Evolutionary conservation across 2,329 filamentous ascomycete species (phyloP).

Genomic region (Boeremia lycopersici): DNA sequence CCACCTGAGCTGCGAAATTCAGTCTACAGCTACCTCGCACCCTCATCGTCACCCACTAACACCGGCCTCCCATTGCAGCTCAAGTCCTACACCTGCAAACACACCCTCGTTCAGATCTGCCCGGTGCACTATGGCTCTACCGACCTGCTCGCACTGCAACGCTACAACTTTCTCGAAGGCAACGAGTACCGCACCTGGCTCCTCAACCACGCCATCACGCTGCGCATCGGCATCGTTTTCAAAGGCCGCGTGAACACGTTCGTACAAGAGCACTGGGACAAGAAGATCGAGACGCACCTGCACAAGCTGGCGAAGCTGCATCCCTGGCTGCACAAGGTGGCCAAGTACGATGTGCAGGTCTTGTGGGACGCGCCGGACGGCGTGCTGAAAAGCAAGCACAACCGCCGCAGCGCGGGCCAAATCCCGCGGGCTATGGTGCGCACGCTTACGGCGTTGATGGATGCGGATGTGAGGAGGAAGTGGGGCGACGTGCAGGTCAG

Average conservation of each 20-base stretch:
- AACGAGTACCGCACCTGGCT: constrained; percentile 35
- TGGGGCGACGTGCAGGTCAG: constrained; percentile 21
- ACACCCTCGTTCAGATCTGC: constrained; percentile 31
- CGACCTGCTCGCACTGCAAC: constrained; percentile 28
- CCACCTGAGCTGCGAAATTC: constrained; percentile 41
- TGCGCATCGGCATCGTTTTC: constrained; percentile 34
- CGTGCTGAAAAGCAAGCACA: constrained; percentile 20
- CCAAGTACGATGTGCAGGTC: constrained; percentile 31
- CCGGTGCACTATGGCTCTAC: constrained; percentile 32
- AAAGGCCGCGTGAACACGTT: constrained; percentile 35
- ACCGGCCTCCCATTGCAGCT: constrained; percentile 25
- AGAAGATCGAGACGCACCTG: constrained; percentile 28
- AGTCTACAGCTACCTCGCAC: constrained; percentile 34
- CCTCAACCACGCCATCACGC: constrained; percentile 23
- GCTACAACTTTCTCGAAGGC: constrained; percentile 29
- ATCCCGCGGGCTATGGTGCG: constrained; percentile 28
- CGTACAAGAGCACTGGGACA: constrained; percentile 36
- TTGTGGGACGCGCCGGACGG: constrained; percentile 31
- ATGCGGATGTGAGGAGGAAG: constrained; percentile 17
- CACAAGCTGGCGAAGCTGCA: constrained; percentile 31
- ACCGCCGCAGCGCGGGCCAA: constrained; percentile 22
- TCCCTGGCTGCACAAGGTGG: constrained; percentile 34
- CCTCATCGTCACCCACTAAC: constrained; percentile 7
- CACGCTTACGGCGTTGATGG: constrained; percentile 24
- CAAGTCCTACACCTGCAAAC: constrained; percentile 34